A percentile compares a stretch with the other conserved stretches of the same genome.
Conservation (phyloP, 257 asterid genomes). For the Petunia secreta region DNA sequence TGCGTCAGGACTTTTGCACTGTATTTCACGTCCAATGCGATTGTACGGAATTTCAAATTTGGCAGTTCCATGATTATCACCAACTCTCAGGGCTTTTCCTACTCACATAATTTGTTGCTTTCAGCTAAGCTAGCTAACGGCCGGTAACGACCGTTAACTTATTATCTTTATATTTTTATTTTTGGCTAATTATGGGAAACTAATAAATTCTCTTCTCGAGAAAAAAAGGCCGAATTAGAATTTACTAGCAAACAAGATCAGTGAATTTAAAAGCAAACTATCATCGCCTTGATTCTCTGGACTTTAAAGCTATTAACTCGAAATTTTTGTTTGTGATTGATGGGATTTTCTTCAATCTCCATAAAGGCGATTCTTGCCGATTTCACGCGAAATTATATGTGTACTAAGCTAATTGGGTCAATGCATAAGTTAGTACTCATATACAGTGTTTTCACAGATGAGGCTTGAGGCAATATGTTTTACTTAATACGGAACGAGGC, state of each 20-base stretch:
- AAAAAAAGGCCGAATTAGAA: not conserved
- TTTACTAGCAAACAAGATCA: not conserved
- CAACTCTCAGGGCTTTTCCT: not conserved
- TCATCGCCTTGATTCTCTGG: not conserved
- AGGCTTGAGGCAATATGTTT: too few species aligned
- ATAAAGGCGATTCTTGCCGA: too few species aligned
- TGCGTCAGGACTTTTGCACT: not conserved
- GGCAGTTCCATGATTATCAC: not conserved
- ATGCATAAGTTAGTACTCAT: too few species aligned
- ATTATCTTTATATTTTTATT: not conserved
- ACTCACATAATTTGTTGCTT: not conserved
- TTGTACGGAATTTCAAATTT: constrained; percentile 38
- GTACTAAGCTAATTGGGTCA: too few species aligned
- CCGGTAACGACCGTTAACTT: not conserved
- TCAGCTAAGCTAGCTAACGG: not conserved
- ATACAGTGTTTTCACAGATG: too few species aligned
- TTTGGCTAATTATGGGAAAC: not conserved
- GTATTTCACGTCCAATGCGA: constrained; percentile 25
- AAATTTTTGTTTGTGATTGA: not conserved
- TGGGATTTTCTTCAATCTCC: not conserved
- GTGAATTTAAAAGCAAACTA: not conserved
- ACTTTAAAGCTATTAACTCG: not conserved
- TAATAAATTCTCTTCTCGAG: not conserved
- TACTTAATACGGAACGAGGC: too few species aligned
- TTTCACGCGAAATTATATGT: too few species aligned